phyloP scores from a whole-genome alignment of 352 stramenopile species.

The Pythium monospermum region DNA sequence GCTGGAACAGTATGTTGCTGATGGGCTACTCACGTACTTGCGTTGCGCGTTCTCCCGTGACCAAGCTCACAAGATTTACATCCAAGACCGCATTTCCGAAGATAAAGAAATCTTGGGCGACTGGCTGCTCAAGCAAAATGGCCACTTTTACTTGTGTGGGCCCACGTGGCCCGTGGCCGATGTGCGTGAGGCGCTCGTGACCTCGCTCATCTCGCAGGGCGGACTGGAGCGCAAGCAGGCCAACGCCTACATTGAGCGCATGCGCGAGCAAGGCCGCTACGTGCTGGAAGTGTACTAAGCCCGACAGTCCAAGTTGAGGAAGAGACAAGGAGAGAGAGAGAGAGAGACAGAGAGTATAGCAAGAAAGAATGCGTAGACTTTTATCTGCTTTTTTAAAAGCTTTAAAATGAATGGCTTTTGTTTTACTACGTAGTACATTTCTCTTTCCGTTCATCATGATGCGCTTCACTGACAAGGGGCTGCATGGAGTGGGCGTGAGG shows the following conservation, averaged over 20 bases:
- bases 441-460: no score
- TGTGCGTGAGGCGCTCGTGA: conserved; percentile 62
- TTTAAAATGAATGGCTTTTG: no score
- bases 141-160: conserved; percentile 84
- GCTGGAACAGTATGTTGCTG: conserved; percentile 75
- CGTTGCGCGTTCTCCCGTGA: conserved; percentile 86
- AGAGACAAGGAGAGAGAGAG: no score
- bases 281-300: conserved; percentile 84
- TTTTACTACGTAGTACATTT: no score
- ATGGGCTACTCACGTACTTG: conserved; percentile 79
- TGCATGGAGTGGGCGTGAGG: conserved; percentile 39
- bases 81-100: conserved; percentile 85
- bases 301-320: no score
- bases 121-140: conserved; percentile 66
- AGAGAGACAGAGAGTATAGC: no score
- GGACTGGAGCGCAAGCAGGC: conserved; percentile 59
- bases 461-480: no score
- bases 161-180: conserved; percentile 77
- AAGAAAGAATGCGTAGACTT: no score
- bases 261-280: conserved; percentile 78
- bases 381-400: no score
- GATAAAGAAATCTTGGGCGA: conserved; percentile 72
- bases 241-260: conserved; percentile 68
- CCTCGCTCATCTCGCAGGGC: conserved; percentile 45
- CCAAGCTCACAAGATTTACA: conserved; percentile 88